phyloP scores from a whole-genome alignment of 2,329 filamentous ascomycete genomes.

The Colletotrichum tanaceti region DNA sequence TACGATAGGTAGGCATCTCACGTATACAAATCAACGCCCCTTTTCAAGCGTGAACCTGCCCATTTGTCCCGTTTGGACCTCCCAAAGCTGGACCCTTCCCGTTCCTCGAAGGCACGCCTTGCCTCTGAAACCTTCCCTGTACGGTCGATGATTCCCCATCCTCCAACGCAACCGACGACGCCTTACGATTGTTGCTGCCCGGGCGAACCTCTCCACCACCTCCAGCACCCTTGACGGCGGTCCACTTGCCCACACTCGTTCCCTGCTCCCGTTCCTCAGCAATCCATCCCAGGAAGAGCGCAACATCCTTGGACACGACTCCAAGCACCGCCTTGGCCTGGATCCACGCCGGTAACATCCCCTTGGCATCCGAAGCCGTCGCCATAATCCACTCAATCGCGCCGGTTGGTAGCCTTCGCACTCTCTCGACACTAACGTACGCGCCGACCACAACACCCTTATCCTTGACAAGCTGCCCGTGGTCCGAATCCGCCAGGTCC shows the following conservation, averaged over 20 bases:
- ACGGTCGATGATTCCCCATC: constrained; percentile 31
- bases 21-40: neutral
- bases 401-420: constrained; percentile 58
- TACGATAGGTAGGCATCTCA: constrained; percentile 3
- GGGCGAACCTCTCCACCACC: constrained; percentile 16
- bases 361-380: constrained; percentile 77
- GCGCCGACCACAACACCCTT: constrained; percentile 65
- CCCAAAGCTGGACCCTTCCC: constrained; percentile 17
- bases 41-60: constrained; percentile 19
- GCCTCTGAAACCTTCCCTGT: constrained; percentile 33
- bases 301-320: constrained; percentile 77
- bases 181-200: constrained; percentile 13
- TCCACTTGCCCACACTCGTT: constrained; percentile 39
- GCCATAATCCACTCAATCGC: constrained; percentile 81
- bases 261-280: constrained; percentile 54
- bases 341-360: constrained; percentile 72
- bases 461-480: constrained; percentile 51
- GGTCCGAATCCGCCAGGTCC: constrained; percentile 52
- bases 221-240: constrained; percentile 33
- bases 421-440: constrained; percentile 74
- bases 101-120: constrained; percentile 27
- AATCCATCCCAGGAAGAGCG: constrained; percentile 74
- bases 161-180: constrained; percentile 18
- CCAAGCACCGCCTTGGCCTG: constrained; percentile 73
- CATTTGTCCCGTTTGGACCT: constrained; percentile 27